Base-by-base conservation (phyloP, 2,329 filamentous ascomycete genomes). In the Pseudocercospora musae region DNA sequence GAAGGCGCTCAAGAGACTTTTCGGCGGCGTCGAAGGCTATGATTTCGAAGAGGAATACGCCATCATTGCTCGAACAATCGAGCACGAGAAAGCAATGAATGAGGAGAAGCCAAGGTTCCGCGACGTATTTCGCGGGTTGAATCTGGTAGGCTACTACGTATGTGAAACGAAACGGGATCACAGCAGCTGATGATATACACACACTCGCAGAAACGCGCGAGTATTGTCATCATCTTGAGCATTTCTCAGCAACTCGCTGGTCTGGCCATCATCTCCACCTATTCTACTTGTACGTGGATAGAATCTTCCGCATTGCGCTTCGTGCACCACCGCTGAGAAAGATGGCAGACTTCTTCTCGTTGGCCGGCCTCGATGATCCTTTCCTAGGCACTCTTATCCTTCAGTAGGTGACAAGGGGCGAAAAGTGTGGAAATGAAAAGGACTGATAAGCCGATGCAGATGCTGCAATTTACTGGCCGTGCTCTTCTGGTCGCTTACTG, bases 21-120 rank as follows among this genome's bases (percentile, higher is more conserved):
- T 33, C 40, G 57, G 57, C 18, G 46, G 46, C 20, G 15, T 59
- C 9, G 57, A 59, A 11, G 57, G 57, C n/a, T 59, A 59, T 23
- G 57, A 59, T 20, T 59, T 52, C 20, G 57, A 59, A 27, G 57
- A 59, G 18, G 57, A 59, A 25, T 59, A 59, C 31, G 57, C 18
- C 2, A 59, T 59, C 33, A 59, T 59, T 52, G 46, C 46, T 27
- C 42, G 57, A 46, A 59, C 46, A 2, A 59, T 59, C 33, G 46
- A 52, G n/a, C 57, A 59, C 50, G 57, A 59, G 33, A 31, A 59
- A n/a, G 18, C 46, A 7, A 15, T 59, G 15, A 59, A 59, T 23
- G 44, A 59, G 21, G 57, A 59, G 15, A 50, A 59, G 27, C 57
- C 57, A 11, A 52, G n/a, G 9, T 59, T 46, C 18, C 29, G 44